These are phyloP conservation scores for Ganoderma meredithae DNA, from an alignment of 1,284 basidiomycete genomes.

Conservation along the genomic window DNA sequence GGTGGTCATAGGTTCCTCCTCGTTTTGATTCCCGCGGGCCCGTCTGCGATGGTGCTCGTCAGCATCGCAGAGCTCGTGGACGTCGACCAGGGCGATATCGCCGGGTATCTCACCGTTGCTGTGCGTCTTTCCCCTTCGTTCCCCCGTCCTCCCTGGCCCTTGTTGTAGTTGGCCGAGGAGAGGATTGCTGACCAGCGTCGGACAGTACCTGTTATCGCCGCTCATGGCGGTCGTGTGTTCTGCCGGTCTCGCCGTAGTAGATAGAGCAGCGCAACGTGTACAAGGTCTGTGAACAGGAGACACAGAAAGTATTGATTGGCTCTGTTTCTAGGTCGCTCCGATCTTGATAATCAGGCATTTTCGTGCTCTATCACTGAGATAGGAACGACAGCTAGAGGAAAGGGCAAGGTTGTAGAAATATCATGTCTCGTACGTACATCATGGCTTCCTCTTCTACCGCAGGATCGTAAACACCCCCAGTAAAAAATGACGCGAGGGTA, in stretches of 20 bases:
- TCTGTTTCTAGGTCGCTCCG: neutral
- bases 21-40: constrained; percentile 41
- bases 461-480: neutral
- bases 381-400: neutral
- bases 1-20: constrained; percentile 41
- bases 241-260: constrained; percentile 38
- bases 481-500: neutral
- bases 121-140: constrained; percentile 29
- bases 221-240: constrained; percentile 41
- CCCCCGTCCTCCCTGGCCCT: neutral
- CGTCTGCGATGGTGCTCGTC: constrained; percentile 44
- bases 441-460: neutral
- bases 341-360: constrained; percentile 3
- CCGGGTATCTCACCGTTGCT: constrained; percentile 42
- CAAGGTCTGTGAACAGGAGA: neutral
- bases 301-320: constrained; percentile 13
- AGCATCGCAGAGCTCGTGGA: constrained; percentile 43
- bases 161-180: too few relatives aligned
- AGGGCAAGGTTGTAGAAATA: neutral
- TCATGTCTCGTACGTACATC: constrained; percentile 1
- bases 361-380: neutral
- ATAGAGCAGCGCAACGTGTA: constrained; percentile 15
- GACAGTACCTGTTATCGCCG: constrained; percentile 42
- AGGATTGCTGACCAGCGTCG: neutral
- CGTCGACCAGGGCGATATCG: constrained; percentile 41